Evolutionary conservation across 192 early-diverging fungal species (phyloP).

Genomic region (Backusella australiensis): DNA sequence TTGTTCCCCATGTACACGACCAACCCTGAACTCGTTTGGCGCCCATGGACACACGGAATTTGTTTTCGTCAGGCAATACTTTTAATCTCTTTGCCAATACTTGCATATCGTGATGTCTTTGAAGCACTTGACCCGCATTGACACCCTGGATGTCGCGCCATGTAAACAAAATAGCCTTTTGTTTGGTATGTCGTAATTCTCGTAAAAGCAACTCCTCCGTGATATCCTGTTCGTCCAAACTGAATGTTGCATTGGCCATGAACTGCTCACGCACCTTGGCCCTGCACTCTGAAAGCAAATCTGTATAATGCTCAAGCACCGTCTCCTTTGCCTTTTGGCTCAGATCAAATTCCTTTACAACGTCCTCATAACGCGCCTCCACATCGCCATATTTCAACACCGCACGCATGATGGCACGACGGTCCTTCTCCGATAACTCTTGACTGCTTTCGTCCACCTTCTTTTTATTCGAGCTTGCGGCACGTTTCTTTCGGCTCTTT

Average conservation of each 20-base stretch:
- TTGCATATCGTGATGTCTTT: conserved; percentile 72
- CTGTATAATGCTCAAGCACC: conserved; percentile 40
- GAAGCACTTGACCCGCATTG: conserved; percentile 80
- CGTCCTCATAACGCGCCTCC: conserved; percentile 75
- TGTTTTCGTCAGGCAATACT: conserved; percentile 48
- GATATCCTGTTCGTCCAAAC: neutral
- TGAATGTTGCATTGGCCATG: neutral
- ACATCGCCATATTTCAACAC: conserved; percentile 84
- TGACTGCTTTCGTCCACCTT: conserved; percentile 29
- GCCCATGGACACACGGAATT: conserved; percentile 78
- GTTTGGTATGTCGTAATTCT: conserved; percentile 40
- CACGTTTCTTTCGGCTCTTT: neutral
- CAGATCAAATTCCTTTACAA: conserved; percentile 80
- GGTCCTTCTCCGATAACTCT: conserved; percentile 73
- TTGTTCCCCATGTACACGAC: conserved; percentile 82
- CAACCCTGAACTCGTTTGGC: conserved; percentile 86
- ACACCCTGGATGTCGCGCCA: conserved; percentile 79
- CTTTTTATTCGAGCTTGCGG: neutral
- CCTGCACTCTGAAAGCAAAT: conserved; percentile 49
- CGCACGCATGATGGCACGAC: conserved; percentile 76
- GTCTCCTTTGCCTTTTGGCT: conserved; percentile 55
- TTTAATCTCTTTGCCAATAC: conserved; percentile 63
- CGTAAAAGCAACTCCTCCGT: conserved; percentile 23
- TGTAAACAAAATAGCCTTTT: conserved; percentile 74
- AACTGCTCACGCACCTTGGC: conserved; percentile 47